Percentiles rank a stretch among this genome's conserved stretches.
Evolutionary conservation across 352 stramenopile genomes (phyloP).

Genomic region (Globisporangium recalcitrans): DNA sequence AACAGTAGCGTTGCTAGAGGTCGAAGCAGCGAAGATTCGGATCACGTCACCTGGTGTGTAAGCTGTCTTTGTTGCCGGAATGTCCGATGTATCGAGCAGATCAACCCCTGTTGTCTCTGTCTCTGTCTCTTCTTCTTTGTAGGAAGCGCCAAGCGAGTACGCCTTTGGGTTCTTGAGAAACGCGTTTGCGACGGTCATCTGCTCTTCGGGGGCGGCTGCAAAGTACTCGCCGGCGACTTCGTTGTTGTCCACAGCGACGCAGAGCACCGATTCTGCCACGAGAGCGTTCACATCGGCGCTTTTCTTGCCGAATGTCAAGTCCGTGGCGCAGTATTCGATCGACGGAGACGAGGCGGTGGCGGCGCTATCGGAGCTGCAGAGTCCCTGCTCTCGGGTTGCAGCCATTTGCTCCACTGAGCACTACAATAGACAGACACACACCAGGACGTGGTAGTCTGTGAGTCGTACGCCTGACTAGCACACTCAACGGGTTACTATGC

Average conservation of each 20-base stretch:
- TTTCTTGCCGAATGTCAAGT: conserved; percentile 25
- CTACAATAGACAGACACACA: conserved; percentile 15
- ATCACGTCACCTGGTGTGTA: conserved; percentile 34
- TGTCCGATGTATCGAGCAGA: not conserved
- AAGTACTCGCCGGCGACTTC: conserved; percentile 38
- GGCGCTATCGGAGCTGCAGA: conserved; percentile 19
- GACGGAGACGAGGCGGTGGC: not conserved
- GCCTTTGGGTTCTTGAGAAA: conserved; percentile 38
- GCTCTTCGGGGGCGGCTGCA: conserved; percentile 19
- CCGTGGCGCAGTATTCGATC: conserved; percentile 41
- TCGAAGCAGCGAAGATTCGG: conserved; percentile 21
- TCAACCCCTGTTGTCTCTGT: not conserved
- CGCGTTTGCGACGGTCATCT: conserved; percentile 28
- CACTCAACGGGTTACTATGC: not conserved
- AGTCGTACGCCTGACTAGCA: not conserved
- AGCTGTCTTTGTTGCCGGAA: not conserved
- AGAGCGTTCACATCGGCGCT: conserved; percentile 26
- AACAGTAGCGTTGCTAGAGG: conserved; percentile 1
- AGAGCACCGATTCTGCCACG: conserved; percentile 42
- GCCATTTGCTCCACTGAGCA: conserved; percentile 26
- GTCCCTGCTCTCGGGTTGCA: conserved; percentile 11
- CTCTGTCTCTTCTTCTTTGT: not conserved
- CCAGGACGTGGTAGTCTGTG: not conserved
- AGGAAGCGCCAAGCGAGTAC: conserved; percentile 21
- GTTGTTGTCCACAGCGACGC: conserved; percentile 45